Percentiles rank a stretch among this genome's conserved stretches.
These are phyloP conservation scores for Calonectria crousiana DNA, from an alignment of 2,329 filamentous ascomycete species.

Conservation along the genomic window DNA sequence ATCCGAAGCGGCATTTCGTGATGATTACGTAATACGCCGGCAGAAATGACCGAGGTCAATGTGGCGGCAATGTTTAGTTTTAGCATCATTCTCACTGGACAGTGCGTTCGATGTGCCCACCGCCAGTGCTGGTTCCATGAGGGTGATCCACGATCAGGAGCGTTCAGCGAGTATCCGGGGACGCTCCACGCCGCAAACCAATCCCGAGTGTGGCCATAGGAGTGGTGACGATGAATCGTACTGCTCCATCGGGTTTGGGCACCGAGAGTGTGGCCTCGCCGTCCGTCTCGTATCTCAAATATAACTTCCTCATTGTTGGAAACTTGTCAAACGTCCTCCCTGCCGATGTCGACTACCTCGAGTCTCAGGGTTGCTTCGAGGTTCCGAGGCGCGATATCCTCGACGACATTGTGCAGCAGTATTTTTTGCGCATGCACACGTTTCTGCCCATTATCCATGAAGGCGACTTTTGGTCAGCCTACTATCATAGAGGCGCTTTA, in stretches of 20 bases:
- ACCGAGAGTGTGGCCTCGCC: neutral
- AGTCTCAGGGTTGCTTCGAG: constrained; percentile 58
- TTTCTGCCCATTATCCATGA: constrained; percentile 59
- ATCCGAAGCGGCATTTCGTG: neutral
- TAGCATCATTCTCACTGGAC: constrained; percentile 1
- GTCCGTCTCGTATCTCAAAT: neutral
- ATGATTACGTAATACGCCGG: neutral
- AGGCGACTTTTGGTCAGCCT: constrained; percentile 47
- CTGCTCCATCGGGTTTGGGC: neutral
- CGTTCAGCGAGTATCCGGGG: neutral
- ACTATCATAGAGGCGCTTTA: constrained; percentile 5
- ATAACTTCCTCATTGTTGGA: neutral
- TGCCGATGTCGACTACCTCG: constrained; percentile 61
- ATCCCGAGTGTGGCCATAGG: neutral
- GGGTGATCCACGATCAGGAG: neutral
- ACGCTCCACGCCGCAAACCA: too few relatives aligned
- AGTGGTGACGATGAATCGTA: neutral
- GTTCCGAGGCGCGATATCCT: constrained; percentile 56
- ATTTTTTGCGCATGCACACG: constrained; percentile 60
- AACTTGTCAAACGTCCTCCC: constrained; percentile 23
- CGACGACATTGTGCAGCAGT: constrained; percentile 62
- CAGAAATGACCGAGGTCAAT: neutral
- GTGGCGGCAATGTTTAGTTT: neutral
- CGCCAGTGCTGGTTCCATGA: neutral
- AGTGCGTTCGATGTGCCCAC: neutral